Evolutionary conservation across 345 rosid genomes (phyloP), one percentile per base, ranked within the genome.

Genomic region (Sisymbrium altissimum): DNA sequence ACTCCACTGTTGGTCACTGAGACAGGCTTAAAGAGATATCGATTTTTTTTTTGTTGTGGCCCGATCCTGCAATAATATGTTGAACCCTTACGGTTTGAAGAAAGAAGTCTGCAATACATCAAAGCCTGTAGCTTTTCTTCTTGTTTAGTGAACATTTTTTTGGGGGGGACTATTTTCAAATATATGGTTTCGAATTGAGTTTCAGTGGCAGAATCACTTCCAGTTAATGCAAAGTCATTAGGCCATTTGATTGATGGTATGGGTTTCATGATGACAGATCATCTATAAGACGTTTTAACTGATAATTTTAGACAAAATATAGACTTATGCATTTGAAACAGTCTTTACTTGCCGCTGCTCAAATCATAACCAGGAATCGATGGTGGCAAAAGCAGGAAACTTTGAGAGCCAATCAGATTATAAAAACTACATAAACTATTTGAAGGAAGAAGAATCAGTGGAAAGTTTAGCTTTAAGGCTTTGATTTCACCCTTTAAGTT

Each of bases 1-100:
- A 30, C 62, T 74, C 67, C 62, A 49, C 48, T n/a, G 15, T 2
- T 58, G 55, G 39, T 59, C 68, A 69, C 9, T 69, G 52, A 76
- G 57, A 52, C 25, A 2, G 10, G 25, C 30, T 9, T 21, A 13
- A 12, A 63, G 68, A 19, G 68, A 19, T 11, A 10, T 52, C 12
- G 32, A 27, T 19, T 74, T 32, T 6, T 9, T 36, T 19, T 74
- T 32, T 6, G 63, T 72, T 5, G 68, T 63, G 36, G 23, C 9
- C 29, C 9, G 23, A 46, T 21, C 27, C 11, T 58, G 61, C 62
- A 74, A 74, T 67, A 66, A 74, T 45, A n/a, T 64, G 19, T 58
- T 2, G n/a, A 52, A 50, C 27, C 27, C 23, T 36, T 52, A 41
- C 12, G 33, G 54, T 52, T 52, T 21, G 40, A 45, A 5, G 2